Evolutionary conservation across 2,329 filamentous ascomycete species (phyloP), one percentile per base, ranked within the genome.

Genomic region (Penicillium sclerotigenum): DNA sequence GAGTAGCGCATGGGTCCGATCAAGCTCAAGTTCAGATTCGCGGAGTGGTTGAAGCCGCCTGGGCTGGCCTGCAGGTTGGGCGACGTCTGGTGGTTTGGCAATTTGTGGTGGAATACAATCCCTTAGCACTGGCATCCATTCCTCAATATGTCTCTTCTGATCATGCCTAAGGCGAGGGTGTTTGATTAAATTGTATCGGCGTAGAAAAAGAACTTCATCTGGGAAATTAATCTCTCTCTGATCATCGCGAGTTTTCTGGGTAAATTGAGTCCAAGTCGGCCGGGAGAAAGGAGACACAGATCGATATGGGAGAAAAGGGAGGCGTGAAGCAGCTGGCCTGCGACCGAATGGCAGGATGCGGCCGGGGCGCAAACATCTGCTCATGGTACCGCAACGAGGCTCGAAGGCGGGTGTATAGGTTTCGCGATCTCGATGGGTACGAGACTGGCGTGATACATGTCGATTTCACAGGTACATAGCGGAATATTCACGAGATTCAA

Each of bases 321-420:
- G 60, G 53, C 52, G 53, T 54, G 60, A 58, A 59, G 55, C 56
- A 53, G 24, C 33, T 59, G 56, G 52, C 62, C 65, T 65, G 64
- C 67, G 66, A 64, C 69, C 66, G 63, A 69, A 64, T 68, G 65
- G 65, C 60, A 67, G 66, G 64, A 69, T 67, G 67, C 66, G 69
- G 65, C 70, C 65, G 68, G 68, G 60, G 62, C 67, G 60, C 58
- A 74, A 67, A 66, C 69, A 75, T 68, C 66, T 68, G 70, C 69
- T 73, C 75, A 77, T 77, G 75, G 74, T 73, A 73, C 71, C 69
- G 67, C 59, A 54, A 33, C 43, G 43, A 64, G 61, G 54, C 49
- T 62, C 60, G 56, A 64, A 54, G 66, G 61, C 62, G 61, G 49
- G 59, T 60, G 64, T 60, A 63, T 65, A 61, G 58, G 57, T 61